These are phyloP conservation scores for Diplodia scrobiculata DNA, from an alignment of 2,329 filamentous ascomycete species.

Conservation along the genomic window DNA sequence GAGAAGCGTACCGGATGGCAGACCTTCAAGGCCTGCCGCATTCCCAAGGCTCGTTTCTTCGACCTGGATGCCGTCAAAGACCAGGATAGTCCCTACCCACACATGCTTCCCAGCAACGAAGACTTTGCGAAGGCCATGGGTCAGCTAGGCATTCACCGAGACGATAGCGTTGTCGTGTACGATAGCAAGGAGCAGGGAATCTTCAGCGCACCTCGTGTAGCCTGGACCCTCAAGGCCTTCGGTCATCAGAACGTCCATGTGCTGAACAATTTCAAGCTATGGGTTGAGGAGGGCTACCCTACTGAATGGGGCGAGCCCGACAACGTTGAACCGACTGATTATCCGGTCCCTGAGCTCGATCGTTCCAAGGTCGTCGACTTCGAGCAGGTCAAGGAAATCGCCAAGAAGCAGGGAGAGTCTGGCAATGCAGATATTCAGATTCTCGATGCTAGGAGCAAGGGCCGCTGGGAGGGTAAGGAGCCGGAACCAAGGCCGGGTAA, in stretches of 20 bases:
- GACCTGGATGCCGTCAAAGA: conserved; percentile 92
- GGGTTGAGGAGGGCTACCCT: conserved; percentile 80
- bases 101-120: conserved; percentile 86
- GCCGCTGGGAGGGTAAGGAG: conserved; percentile 78
- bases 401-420: conserved; percentile 75
- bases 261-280: conserved; percentile 93
- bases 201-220: conserved; percentile 89
- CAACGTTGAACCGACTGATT: conserved; percentile 47
- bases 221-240: conserved; percentile 89
- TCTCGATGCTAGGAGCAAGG: conserved; percentile 78
- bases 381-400: conserved; percentile 78
- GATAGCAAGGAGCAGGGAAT: conserved; percentile 89
- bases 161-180: conserved; percentile 92
- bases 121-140: conserved; percentile 87
- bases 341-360: conserved; percentile 52
- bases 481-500: conserved; percentile 82
- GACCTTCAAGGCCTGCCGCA: conserved; percentile 77
- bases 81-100: conserved; percentile 82
- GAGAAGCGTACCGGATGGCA: conserved; percentile 73
- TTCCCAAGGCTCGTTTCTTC: conserved; percentile 91
- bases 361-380: conserved; percentile 72
- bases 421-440: conserved; percentile 82
- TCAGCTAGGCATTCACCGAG: conserved; percentile 78
- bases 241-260: conserved; percentile 87
- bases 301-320: conserved; percentile 75